Evolutionary conservation across 2,329 filamentous ascomycete species (phyloP).

Genomic region (Aspergillus pseudotamarii): DNA sequence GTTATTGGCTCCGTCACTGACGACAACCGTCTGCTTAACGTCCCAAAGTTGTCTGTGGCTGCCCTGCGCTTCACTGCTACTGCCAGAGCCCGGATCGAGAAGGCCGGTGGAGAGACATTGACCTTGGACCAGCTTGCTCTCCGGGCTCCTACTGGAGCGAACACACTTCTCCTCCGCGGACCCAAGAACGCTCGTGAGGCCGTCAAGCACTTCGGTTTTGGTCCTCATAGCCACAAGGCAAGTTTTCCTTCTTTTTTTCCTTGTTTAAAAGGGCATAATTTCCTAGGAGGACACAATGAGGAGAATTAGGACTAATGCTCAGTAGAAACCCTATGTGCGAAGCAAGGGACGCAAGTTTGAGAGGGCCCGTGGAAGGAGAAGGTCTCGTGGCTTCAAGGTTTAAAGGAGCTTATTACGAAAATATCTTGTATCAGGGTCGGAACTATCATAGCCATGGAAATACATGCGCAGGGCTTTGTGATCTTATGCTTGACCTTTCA

Average conservation of each 20-base stretch:
- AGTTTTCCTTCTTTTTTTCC: conserved; percentile 28
- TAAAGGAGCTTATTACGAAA: conserved; percentile 55
- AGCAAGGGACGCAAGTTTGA: conserved; percentile 99
- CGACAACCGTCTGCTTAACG: conserved; percentile 87
- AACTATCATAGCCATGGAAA: conserved; percentile 8
- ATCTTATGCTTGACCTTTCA: conserved; percentile 1
- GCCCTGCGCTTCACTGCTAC: conserved; percentile 96
- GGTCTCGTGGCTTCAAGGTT: conserved; percentile 99
- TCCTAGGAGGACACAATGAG: too few relatives aligned
- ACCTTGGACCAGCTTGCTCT: conserved; percentile 97
- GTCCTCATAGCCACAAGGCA: conserved; percentile 97
- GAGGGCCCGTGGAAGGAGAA: conserved; percentile 96
- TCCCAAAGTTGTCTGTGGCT: conserved; percentile 91
- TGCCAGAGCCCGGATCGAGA: conserved; percentile 87
- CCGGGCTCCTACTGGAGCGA: conserved; percentile 90
- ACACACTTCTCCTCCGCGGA: conserved; percentile 95
- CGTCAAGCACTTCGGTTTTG: conserved; percentile 98
- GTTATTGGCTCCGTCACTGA: conserved; percentile 95
- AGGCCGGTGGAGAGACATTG: conserved; percentile 91
- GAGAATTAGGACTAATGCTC: conserved; percentile 17
- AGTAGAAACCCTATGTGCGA: conserved; percentile 89
- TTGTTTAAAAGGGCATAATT: neutral
- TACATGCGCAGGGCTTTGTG: neutral
- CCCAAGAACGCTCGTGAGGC: conserved; percentile 98
- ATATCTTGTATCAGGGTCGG: conserved; percentile 9